phyloP scores from a whole-genome alignment of 257 asterid genomes.

The Solanum ossicruentum region DNA sequence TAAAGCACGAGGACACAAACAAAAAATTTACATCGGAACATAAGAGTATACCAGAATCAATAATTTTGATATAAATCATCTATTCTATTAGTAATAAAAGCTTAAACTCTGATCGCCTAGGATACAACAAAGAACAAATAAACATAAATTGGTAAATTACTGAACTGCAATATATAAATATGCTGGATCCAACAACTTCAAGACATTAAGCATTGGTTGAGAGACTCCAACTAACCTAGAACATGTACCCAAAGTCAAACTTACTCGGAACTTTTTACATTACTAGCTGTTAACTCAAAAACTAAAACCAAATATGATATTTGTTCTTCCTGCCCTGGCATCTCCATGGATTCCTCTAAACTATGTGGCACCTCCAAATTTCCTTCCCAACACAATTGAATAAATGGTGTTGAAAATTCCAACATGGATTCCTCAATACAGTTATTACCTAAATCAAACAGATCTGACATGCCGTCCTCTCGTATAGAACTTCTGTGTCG shows the following conservation, averaged over 20 bases:
- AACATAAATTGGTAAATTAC: not conserved
- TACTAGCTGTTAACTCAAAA: not conserved
- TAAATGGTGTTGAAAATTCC: not conserved
- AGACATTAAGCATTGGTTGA: not conserved
- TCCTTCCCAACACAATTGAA: not conserved
- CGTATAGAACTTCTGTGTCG: not conserved
- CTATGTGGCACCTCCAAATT: not conserved
- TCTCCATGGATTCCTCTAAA: not conserved
- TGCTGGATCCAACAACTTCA: not conserved
- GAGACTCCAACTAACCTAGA: not conserved
- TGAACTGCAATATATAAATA: not conserved
- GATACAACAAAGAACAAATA: not conserved
- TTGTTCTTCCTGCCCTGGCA: not conserved
- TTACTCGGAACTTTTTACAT: not conserved
- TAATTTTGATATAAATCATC: not conserved
- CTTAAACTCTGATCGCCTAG: not conserved
- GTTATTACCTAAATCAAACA: not conserved
- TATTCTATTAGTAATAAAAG: not conserved
- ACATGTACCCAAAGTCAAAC: not conserved
- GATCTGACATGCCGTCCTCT: not conserved
- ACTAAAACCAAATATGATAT: not conserved
- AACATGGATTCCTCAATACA: not conserved
- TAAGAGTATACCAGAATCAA: not conserved
- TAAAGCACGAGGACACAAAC: not conserved
- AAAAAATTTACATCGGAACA: not conserved